A percentile compares a stretch with the other conserved stretches of the same genome.
These are phyloP conservation scores for Persicaria tinctoria DNA, from an alignment of 148 eudicot genomes.

Conservation along the genomic window DNA sequence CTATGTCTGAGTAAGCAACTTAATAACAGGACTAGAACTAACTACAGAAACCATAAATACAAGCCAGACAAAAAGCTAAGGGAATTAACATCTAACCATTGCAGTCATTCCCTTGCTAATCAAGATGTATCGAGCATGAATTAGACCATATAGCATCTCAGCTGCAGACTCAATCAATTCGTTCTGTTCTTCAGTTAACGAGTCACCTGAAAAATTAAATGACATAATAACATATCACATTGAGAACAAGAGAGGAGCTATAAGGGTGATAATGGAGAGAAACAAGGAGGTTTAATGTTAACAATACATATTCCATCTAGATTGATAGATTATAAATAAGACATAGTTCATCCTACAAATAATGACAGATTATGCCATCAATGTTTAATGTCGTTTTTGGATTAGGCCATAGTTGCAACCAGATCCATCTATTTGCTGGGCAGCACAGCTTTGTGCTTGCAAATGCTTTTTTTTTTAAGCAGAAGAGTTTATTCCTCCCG, in stretches of 20 bases:
- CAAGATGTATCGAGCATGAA: conserved; percentile 20
- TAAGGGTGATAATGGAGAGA: background rate
- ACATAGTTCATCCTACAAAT: background rate
- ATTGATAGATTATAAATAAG: conserved; percentile 26
- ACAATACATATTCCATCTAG: background rate
- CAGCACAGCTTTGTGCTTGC: no score
- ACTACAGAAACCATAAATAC: background rate
- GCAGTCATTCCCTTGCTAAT: conserved; percentile 21
- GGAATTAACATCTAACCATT: conserved; percentile 12
- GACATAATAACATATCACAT: background rate
- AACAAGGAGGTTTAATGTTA: background rate
- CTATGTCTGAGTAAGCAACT: background rate
- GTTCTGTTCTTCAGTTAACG: conserved; percentile 24
- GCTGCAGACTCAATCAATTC: conserved; percentile 26
- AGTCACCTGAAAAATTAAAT: conserved; percentile 15
- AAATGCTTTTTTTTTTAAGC: no score
- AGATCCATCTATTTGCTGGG: no score
- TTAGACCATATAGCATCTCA: conserved; percentile 24
- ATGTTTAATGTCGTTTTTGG: no score
- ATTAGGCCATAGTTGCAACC: no score
- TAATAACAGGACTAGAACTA: background rate
- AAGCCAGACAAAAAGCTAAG: background rate
- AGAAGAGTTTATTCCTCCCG: no score
- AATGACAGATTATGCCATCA: no score
- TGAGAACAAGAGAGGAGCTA: background rate